phyloP scores from a whole-genome alignment of 2,329 filamentous ascomycete genomes.

The Xylogone sp. region DNA sequence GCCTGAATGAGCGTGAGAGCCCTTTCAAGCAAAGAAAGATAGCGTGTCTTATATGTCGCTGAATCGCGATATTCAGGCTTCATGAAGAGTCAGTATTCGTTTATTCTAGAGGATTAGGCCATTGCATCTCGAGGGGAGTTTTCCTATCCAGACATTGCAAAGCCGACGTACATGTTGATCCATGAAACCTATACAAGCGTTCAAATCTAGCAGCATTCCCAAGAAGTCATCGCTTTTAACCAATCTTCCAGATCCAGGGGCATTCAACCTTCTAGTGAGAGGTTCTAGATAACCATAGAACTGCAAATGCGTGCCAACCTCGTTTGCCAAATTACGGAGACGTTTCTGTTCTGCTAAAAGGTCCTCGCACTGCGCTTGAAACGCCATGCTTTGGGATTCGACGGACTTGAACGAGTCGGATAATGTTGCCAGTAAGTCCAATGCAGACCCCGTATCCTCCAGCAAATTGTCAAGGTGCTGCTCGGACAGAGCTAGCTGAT shows the following conservation, averaged over 20 bases:
- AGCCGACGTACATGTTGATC: constrained; percentile 68
- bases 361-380: constrained; percentile 88
- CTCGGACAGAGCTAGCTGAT: constrained; percentile 77
- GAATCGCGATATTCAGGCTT: constrained; percentile 83
- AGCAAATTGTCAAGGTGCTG: constrained; percentile 78
- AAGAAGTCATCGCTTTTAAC: constrained; percentile 82
- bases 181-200: constrained; percentile 93
- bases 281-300: constrained; percentile 94
- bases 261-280: constrained; percentile 85
- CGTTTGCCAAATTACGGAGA: constrained; percentile 73
- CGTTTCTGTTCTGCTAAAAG: constrained; percentile 78
- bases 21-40: constrained; percentile 73
- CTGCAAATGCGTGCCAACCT: constrained; percentile 84
- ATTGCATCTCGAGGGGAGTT: not conserved
- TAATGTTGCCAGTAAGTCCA: constrained; percentile 72
- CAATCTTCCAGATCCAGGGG: constrained; percentile 80
- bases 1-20: constrained; percentile 54
- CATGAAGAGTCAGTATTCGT: constrained; percentile 6
- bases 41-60: constrained; percentile 81
- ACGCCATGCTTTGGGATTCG: constrained; percentile 86
- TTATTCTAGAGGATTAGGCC: too few relatives aligned
- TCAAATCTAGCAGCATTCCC: constrained; percentile 82
- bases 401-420: constrained; percentile 85
- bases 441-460: constrained; percentile 69
- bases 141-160: not conserved